Evolutionary conservation across 2,329 filamentous ascomycete genomes (phyloP), one percentile per base, ranked within the genome.

Genomic region (Botrytis fragariae): DNA sequence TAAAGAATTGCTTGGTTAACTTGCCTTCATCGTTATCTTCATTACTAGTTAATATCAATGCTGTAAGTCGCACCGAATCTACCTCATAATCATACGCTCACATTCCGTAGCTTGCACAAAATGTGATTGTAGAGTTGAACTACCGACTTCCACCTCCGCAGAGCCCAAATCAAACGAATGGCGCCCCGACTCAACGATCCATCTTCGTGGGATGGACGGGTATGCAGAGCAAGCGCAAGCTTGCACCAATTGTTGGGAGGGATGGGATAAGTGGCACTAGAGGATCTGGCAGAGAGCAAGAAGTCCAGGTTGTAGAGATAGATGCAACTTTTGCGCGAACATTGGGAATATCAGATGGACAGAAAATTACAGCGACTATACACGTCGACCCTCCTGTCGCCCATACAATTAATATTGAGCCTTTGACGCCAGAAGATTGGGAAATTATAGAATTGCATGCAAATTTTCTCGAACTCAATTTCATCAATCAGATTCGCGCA

Each of bases 371-470:
- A 76, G 85, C 85, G 64, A 87, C 84, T 51, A 87, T 99, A 76
- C 96, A 99, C 82, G 84, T 98, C 76, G 94, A 99, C 81, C 95
- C 95, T 67, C 94, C 95, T 3, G 84, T 96, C 76, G 94, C 94
- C 67, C 94, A 98, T 82, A 98, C 95, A 2, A 92, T 99, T 82
- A 94, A 98, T 81, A 98, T 99, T 78, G 97, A 99, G 82, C 96
- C 96, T 48, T 84, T 98, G 79, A 98, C 96, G 0, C 90, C 95
- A 1, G 94, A 97, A 74, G 96, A 99, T 81, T 99, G 96, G 96
- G 96, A 99, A 83, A 97, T 98, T 79, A 98, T 99, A 78, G 96
- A 99, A 83, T 86, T 99, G 2, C 96, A 99, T 84, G 96, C 96
- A 8, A 96, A 92, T 25, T 99, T 98, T 80, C 86, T 99, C 69